These are phyloP conservation scores for Zizania palustris DNA, from an alignment of 202 grass and related monocot species.

Conservation along the genomic window DNA sequence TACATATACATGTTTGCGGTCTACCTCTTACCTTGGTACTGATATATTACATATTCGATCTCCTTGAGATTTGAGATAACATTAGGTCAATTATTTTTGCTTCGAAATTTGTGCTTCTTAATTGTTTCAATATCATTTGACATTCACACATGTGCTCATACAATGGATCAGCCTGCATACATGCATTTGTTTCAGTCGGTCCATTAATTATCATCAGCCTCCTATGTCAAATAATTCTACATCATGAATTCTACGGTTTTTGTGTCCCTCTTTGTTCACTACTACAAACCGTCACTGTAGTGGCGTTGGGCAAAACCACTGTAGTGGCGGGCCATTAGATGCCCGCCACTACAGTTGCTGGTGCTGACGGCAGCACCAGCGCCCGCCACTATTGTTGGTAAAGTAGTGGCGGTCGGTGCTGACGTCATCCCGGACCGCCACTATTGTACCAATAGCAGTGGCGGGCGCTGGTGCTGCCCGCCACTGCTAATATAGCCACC, in stretches of 20 bases:
- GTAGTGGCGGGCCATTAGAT: too few species aligned
- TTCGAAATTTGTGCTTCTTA: constrained; percentile 50
- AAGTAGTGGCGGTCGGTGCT: too few species aligned
- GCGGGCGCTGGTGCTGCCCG: too few species aligned
- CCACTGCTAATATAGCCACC: too few species aligned
- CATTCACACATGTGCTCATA: constrained; percentile 45
- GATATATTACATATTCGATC: constrained; percentile 30
- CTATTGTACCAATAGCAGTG: too few species aligned
- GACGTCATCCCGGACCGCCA: too few species aligned
- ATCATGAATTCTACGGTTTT: constrained; percentile 41
- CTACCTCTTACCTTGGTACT: constrained; percentile 33
- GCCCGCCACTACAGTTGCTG: too few species aligned
- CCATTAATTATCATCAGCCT: constrained; percentile 25
- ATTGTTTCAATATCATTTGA: too few species aligned
- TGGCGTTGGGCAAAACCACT: too few species aligned
- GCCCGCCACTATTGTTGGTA: too few species aligned
- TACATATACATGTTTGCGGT: constrained; percentile 12
- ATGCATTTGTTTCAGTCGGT: constrained; percentile 30
- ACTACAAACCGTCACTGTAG: too few species aligned
- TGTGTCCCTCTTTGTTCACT: constrained; percentile 16
- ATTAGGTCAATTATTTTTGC: constrained; percentile 41
- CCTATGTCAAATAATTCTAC: constrained; percentile 42
- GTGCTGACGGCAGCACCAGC: too few species aligned
- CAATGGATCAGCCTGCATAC: constrained; percentile 35
- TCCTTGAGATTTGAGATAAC: constrained; percentile 52